Evolutionary conservation across 257 asterid species (phyloP).

Genomic region (Echium plantagineum): DNA sequence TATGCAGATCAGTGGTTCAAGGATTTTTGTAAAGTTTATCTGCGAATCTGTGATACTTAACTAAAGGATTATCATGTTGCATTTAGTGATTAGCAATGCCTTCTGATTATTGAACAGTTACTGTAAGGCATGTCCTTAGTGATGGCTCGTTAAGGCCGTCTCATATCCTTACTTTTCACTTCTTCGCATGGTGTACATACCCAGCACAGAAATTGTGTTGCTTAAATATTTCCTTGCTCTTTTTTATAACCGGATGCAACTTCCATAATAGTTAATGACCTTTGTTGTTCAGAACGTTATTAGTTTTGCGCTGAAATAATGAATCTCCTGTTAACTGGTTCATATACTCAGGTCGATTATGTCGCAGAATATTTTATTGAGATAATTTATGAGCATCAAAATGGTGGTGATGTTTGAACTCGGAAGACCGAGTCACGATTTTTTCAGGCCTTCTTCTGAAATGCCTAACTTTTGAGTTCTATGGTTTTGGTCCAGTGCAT

Average conservation of each 20-base stretch:
- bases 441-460: no score
- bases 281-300: not conserved
- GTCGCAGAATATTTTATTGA: not conserved
- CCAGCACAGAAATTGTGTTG: not conserved
- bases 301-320: not conserved
- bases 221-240: not conserved
- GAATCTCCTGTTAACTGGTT: not conserved
- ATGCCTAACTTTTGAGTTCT: not conserved
- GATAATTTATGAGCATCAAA: not conserved
- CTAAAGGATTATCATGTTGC: not conserved
- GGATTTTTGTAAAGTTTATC: not conserved
- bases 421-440: not conserved
- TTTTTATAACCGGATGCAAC: not conserved
- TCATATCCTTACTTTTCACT: not conserved
- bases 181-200: not conserved
- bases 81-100: not conserved
- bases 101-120: not conserved
- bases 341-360: not conserved
- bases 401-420: not conserved
- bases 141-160: no score
- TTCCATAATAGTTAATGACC: not conserved
- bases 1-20: no score
- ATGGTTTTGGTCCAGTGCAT: conserved; percentile 36
- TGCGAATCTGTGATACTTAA: not conserved
- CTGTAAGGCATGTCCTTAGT: no score